phyloP scores from a whole-genome alignment of 495 filamentous ascomycete genomes.

The Extremus antarcticus region DNA sequence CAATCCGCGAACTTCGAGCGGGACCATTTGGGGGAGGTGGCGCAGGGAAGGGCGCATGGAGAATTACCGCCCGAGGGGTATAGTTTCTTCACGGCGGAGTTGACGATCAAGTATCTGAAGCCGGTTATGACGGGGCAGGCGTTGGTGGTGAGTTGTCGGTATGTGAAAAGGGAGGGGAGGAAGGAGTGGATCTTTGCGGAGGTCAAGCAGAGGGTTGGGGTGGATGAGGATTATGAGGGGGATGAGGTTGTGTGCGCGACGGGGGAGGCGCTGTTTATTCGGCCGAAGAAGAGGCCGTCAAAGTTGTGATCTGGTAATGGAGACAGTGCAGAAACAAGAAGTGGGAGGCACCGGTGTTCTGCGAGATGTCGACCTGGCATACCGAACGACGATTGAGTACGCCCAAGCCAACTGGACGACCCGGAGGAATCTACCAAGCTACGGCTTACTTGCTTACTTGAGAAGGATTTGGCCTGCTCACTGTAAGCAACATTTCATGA shows the following conservation, averaged over 20 bases:
- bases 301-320: neutral
- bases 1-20: slow-evolving; percentile 36
- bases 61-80: slow-evolving; percentile 8
- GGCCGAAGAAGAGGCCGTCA: slow-evolving; percentile 13
- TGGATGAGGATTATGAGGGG: slow-evolving; percentile 20
- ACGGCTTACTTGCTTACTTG: too few species aligned
- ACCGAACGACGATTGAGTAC: too few species aligned
- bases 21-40: slow-evolving; percentile 10
- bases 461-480: too few species aligned
- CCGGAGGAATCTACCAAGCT: too few species aligned
- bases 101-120: slow-evolving; percentile 45
- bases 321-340: too few species aligned
- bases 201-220: slow-evolving; percentile 15
- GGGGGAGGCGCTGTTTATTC: slow-evolving; percentile 29
- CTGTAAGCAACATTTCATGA: too few species aligned
- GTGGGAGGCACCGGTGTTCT: too few species aligned
- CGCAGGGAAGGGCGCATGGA: slow-evolving; percentile 5
- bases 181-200: slow-evolving; percentile 28
- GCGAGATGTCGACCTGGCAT: too few species aligned
- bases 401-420: too few species aligned
- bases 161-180: slow-evolving; percentile 24
- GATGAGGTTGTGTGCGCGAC: slow-evolving; percentile 26
- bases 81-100: slow-evolving; percentile 34
- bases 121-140: slow-evolving; percentile 45
- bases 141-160: slow-evolving; percentile 39